These are phyloP conservation scores for Lanmaoa rubissima DNA, from an alignment of 768 basidiomycete species.

Conservation along the genomic window DNA sequence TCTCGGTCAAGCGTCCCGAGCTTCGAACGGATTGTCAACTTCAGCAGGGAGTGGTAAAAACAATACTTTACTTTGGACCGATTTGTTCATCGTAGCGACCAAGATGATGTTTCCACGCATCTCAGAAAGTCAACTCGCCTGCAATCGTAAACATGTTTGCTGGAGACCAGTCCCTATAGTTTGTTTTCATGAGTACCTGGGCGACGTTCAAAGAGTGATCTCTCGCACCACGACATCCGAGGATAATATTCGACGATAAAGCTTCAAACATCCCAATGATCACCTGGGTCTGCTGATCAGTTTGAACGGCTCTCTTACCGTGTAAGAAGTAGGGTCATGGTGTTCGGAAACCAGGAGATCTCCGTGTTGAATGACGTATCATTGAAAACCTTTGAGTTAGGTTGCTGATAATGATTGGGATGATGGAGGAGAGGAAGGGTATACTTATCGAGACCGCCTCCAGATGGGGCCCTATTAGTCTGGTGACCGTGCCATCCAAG, in stretches of 20 bases:
- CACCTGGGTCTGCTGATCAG: constrained; percentile 40
- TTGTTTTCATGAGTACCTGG: constrained; percentile 4
- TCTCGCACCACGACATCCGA: constrained; percentile 67
- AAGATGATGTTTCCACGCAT: background rate
- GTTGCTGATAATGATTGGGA: too few relatives aligned
- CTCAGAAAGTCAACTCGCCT: constrained; percentile 38
- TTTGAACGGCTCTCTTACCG: constrained; percentile 32
- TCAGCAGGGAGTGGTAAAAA: background rate
- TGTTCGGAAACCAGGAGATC: constrained; percentile 51
- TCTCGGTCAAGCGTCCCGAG: constrained; percentile 58
- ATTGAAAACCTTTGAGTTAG: constrained; percentile 30
- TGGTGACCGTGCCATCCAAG: constrained; percentile 42
- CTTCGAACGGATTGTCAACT: constrained; percentile 30
- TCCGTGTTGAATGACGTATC: constrained; percentile 52
- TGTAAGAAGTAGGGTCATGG: constrained; percentile 50
- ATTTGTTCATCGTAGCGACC: background rate
- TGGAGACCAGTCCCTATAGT: constrained; percentile 63
- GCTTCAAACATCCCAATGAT: constrained; percentile 71
- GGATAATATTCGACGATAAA: constrained; percentile 77
- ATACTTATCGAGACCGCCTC: constrained; percentile 77
- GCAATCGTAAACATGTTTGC: constrained; percentile 66
- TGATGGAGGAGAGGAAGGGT: background rate
- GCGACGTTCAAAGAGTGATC: too few relatives aligned
- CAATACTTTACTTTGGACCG: constrained; percentile 53
- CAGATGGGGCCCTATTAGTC: constrained; percentile 33